Evolutionary conservation across 345 rosid species (phyloP).

Genomic region (Barbarea vulgaris): DNA sequence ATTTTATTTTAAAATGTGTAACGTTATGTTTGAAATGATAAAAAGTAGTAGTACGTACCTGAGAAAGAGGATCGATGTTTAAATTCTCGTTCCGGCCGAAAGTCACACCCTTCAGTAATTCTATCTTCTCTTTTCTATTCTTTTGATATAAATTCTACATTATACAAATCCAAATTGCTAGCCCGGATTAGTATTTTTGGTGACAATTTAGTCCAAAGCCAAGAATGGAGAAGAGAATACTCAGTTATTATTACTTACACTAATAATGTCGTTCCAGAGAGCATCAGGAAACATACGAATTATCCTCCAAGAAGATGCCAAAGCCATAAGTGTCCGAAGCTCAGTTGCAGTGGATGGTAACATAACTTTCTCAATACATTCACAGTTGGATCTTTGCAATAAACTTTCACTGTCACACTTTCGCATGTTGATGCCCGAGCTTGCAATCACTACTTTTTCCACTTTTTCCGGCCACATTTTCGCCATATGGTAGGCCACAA

Average conservation of each 20-base stretch:
- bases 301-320: slow-evolving; percentile 46
- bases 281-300: slow-evolving; percentile 58
- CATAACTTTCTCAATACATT: slow-evolving; percentile 61
- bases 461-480: slow-evolving; percentile 69
- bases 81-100: slow-evolving; percentile 50
- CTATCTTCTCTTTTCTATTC: slow-evolving; percentile 72
- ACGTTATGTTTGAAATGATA: background rate
- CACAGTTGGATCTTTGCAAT: slow-evolving; percentile 51
- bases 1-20: background rate
- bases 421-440: slow-evolving; percentile 72
- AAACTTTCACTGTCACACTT: slow-evolving; percentile 54
- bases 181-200: background rate
- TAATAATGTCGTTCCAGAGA: slow-evolving; percentile 57
- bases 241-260: slow-evolving; percentile 54
- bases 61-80: slow-evolving; percentile 57
- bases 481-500: slow-evolving; percentile 84
- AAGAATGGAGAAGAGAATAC: background rate
- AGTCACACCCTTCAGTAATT: slow-evolving; percentile 65
- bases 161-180: background rate
- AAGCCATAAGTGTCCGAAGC: slow-evolving; percentile 52
- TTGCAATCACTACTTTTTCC: slow-evolving; percentile 81
- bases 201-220: background rate
- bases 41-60: slow-evolving; percentile 45
- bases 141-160: slow-evolving; percentile 58
- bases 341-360: slow-evolving; percentile 66